Conservation (phyloP, 257 asterid species). For the Solanum medicagineum region DNA sequence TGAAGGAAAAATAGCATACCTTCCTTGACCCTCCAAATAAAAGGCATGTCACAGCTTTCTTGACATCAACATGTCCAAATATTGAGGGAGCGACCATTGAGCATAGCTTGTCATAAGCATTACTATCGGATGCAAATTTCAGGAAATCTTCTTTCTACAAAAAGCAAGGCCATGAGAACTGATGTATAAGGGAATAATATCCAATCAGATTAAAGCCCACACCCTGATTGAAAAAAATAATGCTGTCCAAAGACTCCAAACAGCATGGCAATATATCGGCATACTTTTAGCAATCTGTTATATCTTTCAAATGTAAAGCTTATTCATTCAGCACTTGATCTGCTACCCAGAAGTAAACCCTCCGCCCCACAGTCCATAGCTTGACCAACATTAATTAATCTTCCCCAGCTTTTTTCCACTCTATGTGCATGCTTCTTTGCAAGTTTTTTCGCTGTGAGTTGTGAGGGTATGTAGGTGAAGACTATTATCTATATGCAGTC, state of each 20-base stretch:
- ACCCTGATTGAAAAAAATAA: neutral
- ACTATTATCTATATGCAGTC: neutral
- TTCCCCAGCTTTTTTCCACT: neutral
- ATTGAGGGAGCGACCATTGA: slow-evolving; percentile 90
- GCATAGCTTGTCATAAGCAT: slow-evolving; percentile 72
- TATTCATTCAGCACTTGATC: neutral
- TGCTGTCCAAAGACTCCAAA: neutral
- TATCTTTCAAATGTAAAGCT: neutral
- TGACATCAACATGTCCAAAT: slow-evolving; percentile 88
- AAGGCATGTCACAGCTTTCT: slow-evolving; percentile 95
- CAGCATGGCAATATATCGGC: neutral
- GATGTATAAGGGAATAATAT: neutral
- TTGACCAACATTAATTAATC: neutral
- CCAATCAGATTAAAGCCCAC: neutral
- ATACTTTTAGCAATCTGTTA: neutral
- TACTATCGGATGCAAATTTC: slow-evolving; percentile 73
- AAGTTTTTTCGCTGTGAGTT: neutral
- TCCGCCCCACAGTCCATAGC: neutral
- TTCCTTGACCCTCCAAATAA: slow-evolving; percentile 96
- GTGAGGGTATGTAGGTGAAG: neutral
- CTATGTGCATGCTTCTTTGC: neutral
- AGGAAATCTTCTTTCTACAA: slow-evolving; percentile 64
- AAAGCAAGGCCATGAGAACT: neutral
- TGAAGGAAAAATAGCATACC: slow-evolving; percentile 25
- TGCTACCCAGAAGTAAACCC: neutral